Base-by-base conservation (phyloP, 1,284 basidiomycete genomes). In the Schizophyllum commune region DNA sequence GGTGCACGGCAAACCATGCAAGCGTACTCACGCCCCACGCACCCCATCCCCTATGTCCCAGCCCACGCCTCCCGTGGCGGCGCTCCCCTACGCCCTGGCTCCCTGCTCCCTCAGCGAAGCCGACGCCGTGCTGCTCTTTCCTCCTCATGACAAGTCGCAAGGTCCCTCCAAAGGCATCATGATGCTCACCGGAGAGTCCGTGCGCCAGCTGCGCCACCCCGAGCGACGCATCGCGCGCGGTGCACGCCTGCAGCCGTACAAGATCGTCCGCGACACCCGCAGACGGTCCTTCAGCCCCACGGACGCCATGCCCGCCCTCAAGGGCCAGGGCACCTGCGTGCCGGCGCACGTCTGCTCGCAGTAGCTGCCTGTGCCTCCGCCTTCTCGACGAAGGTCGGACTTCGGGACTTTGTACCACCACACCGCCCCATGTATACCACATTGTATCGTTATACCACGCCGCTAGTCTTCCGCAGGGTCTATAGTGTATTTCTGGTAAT, bases 161-260 rank as follows among this genome's bases (percentile, higher is more conserved):
- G 19, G 20, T 11, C 11, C 61, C 22, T 57, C 60, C 65, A 21
- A 27, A 5, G 53, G 53, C 9, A 32, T 60, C 62, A 67, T 80
- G 32, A 72, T 85, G 20, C 70, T 83, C 56, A 73, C 81, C 27
- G 83, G 83, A 1, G 71, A 74, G 3, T 75, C 77, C 1, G 66
- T 82, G 19, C 69, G 75, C 33, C 68, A 68, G 51, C 66, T 79
- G 61, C 77, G 76, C 56, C 71, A 75, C 13, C 73, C 77, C 1
- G 67, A 74, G 54, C 71, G 75, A 34, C 75, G 71, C 57, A 64
- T 83, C 21, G 71, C 76, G 21, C 77, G 77, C 64, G 79, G 79
- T 39, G 75, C 79, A 2, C 75, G 81, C 52, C 64, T 86, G 19
- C 80, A 82, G 64, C 84, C 85, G 0, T 87, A 86, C 69, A 55